A percentile compares a stretch with the other conserved stretches of the same genome.
Conservation (phyloP, 768 basidiomycete genomes). For the Lyophyllum atratum region DNA sequence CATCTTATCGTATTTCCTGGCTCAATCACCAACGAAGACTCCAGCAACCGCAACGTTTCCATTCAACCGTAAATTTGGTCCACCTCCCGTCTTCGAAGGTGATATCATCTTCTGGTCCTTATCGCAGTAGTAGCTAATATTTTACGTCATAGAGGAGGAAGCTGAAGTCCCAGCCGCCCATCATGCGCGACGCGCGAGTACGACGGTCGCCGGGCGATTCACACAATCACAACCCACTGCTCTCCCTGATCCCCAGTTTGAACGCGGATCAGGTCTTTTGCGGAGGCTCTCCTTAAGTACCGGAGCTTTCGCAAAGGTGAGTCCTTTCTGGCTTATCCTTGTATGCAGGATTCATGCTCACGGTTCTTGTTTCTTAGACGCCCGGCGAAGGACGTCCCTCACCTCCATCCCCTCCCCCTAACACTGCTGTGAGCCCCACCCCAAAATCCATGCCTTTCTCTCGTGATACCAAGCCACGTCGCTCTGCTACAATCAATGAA, state of each 20-base stretch:
- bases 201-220: slow-evolving; percentile 54
- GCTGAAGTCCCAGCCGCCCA: slow-evolving; percentile 41
- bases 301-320: slow-evolving; percentile 56
- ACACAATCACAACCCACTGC: slow-evolving; percentile 39
- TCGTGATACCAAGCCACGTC: slow-evolving; percentile 42
- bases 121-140: background rate
- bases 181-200: slow-evolving; percentile 66
- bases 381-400: slow-evolving; percentile 29
- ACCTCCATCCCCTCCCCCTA: slow-evolving; percentile 53
- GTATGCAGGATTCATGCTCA: slow-evolving; percentile 11
- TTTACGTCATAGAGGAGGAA: slow-evolving; percentile 38
- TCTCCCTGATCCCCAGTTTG: slow-evolving; percentile 52
- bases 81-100: slow-evolving; percentile 68
- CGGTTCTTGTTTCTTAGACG: slow-evolving; percentile 23
- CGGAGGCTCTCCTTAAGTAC: slow-evolving; percentile 74
- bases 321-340: slow-evolving; percentile 22
- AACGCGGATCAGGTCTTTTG: slow-evolving; percentile 71
- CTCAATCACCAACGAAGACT: slow-evolving; percentile 59
- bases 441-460: slow-evolving; percentile 28
- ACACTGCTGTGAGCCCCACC: slow-evolving; percentile 46
- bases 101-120: slow-evolving; percentile 2
- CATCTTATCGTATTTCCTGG: slow-evolving; percentile 69
- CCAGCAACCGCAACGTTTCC: slow-evolving; percentile 54
- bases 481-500: slow-evolving; percentile 61
- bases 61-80: slow-evolving; percentile 57